These are phyloP conservation scores for Podaxis mareebaensis DNA, from an alignment of 768 basidiomycete species.

Conservation along the genomic window DNA sequence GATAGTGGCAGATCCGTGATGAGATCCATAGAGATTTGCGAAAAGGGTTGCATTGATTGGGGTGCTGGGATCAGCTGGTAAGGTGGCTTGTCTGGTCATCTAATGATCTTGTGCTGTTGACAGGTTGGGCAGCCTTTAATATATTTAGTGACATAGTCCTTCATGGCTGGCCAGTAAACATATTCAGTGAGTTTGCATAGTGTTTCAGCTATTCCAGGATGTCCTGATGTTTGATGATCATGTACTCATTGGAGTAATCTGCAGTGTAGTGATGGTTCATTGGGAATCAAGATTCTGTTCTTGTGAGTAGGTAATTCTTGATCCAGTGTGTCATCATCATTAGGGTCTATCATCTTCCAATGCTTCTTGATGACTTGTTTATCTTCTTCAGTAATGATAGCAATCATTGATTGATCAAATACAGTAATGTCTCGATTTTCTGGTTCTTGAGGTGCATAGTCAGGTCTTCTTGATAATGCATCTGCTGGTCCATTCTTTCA, in stretches of 20 bases:
- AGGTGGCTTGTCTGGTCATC: slow-evolving; percentile 15
- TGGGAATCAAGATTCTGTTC: slow-evolving; percentile 7
- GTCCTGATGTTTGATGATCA: slow-evolving; percentile 15
- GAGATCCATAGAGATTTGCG: neutral
- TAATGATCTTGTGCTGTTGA: slow-evolving; percentile 21
- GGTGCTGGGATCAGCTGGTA: neutral
- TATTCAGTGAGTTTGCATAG: slow-evolving; percentile 8
- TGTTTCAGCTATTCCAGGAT: slow-evolving; percentile 17
- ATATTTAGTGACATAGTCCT: slow-evolving; percentile 21
- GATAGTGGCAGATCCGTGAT: no score
- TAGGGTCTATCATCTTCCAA: no score
- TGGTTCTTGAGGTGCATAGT: no score
- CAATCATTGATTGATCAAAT: no score
- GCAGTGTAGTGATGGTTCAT: neutral
- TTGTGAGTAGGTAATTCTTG: slow-evolving; percentile 22
- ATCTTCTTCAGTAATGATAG: no score
- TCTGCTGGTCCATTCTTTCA: no score
- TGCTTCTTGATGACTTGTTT: no score
- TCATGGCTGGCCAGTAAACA: slow-evolving; percentile 26
- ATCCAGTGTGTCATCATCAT: no score
- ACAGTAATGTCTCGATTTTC: no score
- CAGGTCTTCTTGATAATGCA: no score
- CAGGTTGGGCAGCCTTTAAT: slow-evolving; percentile 22
- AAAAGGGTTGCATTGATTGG: slow-evolving; percentile 11
- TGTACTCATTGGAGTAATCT: slow-evolving; percentile 8